Conservation (phyloP, 441 rosid genomes). For the Erodium moschatum region DNA sequence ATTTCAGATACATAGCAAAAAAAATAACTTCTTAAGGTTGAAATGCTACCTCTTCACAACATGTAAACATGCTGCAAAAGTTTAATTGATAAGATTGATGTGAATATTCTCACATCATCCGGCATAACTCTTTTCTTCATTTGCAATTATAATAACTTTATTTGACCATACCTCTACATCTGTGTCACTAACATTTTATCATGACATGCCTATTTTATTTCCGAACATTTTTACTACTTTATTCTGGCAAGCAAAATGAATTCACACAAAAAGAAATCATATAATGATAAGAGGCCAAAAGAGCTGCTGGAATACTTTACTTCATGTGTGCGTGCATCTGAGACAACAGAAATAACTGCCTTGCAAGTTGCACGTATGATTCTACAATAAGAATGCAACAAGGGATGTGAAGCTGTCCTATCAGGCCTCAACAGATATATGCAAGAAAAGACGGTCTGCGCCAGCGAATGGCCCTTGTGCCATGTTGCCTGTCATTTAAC, state of each 20-base stretch:
- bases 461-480: slow-evolving; percentile 98
- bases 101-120: background rate
- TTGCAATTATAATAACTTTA: background rate
- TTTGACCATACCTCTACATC: background rate
- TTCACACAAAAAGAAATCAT: too few species aligned
- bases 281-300: slow-evolving; percentile 22
- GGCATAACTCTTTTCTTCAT: background rate
- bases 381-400: slow-evolving; percentile 85
- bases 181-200: background rate
- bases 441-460: slow-evolving; percentile 96
- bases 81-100: background rate
- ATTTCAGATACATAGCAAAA: too few species aligned
- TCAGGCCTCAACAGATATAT: slow-evolving; percentile 84
- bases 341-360: slow-evolving; percentile 81
- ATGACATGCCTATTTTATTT: background rate
- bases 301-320: slow-evolving; percentile 64
- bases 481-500: slow-evolving; percentile 82
- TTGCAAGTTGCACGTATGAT: slow-evolving; percentile 82
- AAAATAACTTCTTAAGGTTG: background rate
- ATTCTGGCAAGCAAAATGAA: background rate
- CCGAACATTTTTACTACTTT: background rate
- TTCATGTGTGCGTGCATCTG: slow-evolving; percentile 99
- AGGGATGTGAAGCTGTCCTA: slow-evolving; percentile 74
- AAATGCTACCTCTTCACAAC: background rate
- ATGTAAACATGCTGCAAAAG: background rate